These are phyloP conservation scores for Aegilops umbellulata DNA, from an alignment of 176 grass and related monocot genomes.

Conservation along the genomic window DNA sequence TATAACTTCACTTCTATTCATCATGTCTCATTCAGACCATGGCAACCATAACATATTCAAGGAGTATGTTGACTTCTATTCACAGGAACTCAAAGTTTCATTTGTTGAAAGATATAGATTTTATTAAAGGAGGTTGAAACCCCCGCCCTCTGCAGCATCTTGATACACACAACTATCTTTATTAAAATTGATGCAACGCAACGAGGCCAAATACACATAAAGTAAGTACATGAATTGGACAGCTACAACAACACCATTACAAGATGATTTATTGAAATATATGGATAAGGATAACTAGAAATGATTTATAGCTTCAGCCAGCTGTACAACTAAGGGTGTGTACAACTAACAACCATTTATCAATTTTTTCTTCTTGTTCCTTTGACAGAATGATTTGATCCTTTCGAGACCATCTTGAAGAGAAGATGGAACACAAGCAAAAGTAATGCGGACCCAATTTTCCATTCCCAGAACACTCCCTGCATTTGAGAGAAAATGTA, in stretches of 20 bases:
- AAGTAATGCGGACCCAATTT: conserved; percentile 51
- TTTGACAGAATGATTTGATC: conserved; percentile 47
- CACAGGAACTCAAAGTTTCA: neutral
- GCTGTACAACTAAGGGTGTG: neutral
- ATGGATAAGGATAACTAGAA: neutral
- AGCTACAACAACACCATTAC: too few relatives aligned
- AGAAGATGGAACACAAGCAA: conserved; percentile 47
- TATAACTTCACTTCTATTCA: neutral
- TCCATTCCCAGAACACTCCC: conserved; percentile 54
- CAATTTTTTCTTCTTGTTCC: conserved; percentile 34
- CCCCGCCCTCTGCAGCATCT: too few relatives aligned
- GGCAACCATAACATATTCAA: neutral
- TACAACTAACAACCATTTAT: conserved; percentile 12
- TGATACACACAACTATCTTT: too few relatives aligned
- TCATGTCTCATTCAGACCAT: neutral
- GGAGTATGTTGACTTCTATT: neutral
- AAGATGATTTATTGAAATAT: neutral
- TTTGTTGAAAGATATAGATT: neutral
- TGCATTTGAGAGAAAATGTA: neutral
- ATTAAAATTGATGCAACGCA: too few relatives aligned
- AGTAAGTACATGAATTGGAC: too few relatives aligned
- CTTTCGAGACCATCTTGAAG: conserved; percentile 48
- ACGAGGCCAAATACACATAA: too few relatives aligned
- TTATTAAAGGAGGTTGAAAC: too few relatives aligned
- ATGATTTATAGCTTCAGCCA: neutral